Percentiles rank a stretch among this genome's conserved stretches.
phyloP scores from a whole-genome alignment of 176 grass and related monocot genomes.

The Triticum turgidum region DNA sequence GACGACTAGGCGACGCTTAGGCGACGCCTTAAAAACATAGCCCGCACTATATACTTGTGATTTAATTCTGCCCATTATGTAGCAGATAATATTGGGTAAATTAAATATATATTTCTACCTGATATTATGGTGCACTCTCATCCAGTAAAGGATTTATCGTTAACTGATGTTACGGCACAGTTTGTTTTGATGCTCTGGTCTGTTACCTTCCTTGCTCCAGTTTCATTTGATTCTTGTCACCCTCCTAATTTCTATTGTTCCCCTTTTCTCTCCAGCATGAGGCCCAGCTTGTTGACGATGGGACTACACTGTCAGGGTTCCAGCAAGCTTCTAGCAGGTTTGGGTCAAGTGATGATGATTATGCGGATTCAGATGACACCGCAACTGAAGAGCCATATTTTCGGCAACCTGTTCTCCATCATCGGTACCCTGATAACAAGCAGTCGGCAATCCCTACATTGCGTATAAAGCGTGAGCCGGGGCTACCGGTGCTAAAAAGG shows the following conservation, averaged over 20 bases:
- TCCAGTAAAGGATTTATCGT: background rate
- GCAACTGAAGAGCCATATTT: conserved; percentile 54
- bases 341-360: conserved; percentile 92
- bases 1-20: too few relatives aligned
- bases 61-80: background rate
- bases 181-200: conserved; percentile 11
- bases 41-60: background rate
- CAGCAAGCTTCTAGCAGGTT: conserved; percentile 69
- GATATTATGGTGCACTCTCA: conserved; percentile 2
- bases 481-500: conserved; percentile 57
- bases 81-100: background rate
- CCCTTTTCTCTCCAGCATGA: conserved; percentile 52
- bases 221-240: conserved; percentile 17
- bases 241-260: conserved; percentile 22
- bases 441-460: conserved; percentile 53
- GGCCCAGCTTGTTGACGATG: conserved; percentile 85
- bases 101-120: conserved; percentile 17
- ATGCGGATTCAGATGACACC: conserved; percentile 74
- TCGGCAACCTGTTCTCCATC: conserved; percentile 47
- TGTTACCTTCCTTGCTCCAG: background rate
- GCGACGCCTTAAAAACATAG: too few relatives aligned
- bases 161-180: conserved; percentile 3
- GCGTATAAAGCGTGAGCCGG: conserved; percentile 67
- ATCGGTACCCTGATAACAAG: conserved; percentile 49
- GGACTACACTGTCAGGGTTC: conserved; percentile 66